Evolutionary conservation across 2,329 filamentous ascomycete genomes (phyloP).

Genomic region (Thermoascus crustaceus): DNA sequence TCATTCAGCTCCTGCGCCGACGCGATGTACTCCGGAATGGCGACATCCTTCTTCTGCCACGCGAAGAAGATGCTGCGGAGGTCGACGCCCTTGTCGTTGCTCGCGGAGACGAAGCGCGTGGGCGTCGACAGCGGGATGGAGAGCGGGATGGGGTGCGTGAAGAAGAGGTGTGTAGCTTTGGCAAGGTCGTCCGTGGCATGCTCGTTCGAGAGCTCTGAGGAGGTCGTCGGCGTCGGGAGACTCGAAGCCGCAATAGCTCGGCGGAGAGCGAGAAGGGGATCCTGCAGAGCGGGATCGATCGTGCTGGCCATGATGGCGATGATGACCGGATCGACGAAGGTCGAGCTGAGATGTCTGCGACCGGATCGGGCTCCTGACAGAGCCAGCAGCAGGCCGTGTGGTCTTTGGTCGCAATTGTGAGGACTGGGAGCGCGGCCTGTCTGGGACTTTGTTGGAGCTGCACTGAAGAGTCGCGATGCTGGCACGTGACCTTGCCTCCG

Average conservation of each 20-base stretch:
- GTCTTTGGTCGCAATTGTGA: no score
- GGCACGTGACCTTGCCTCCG: no score
- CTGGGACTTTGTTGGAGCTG: no score
- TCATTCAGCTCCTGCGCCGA: slow-evolving; percentile 74
- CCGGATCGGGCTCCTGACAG: no score
- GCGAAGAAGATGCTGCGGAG: slow-evolving; percentile 93
- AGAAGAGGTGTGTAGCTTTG: slow-evolving; percentile 69
- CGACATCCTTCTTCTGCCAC: slow-evolving; percentile 85
- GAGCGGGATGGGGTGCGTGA: slow-evolving; percentile 53
- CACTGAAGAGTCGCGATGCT: no score
- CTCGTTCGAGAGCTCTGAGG: slow-evolving; percentile 54
- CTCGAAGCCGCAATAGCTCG: slow-evolving; percentile 66
- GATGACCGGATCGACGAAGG: background rate
- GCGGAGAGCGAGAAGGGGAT: slow-evolving; percentile 76
- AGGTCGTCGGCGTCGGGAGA: slow-evolving; percentile 65
- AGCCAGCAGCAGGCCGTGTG: no score
- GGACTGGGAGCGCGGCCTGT: no score
- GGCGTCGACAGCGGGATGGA: slow-evolving; percentile 61
- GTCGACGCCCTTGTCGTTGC: slow-evolving; percentile 60
- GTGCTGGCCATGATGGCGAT: slow-evolving; percentile 47
- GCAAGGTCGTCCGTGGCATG: slow-evolving; percentile 57
- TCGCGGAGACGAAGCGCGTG: slow-evolving; percentile 81
- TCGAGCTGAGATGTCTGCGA: background rate
- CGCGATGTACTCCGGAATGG: slow-evolving; percentile 85
- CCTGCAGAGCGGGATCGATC: slow-evolving; percentile 46